Conservation (phyloP, 768 basidiomycete species). For the Lactarius psammicola region DNA sequence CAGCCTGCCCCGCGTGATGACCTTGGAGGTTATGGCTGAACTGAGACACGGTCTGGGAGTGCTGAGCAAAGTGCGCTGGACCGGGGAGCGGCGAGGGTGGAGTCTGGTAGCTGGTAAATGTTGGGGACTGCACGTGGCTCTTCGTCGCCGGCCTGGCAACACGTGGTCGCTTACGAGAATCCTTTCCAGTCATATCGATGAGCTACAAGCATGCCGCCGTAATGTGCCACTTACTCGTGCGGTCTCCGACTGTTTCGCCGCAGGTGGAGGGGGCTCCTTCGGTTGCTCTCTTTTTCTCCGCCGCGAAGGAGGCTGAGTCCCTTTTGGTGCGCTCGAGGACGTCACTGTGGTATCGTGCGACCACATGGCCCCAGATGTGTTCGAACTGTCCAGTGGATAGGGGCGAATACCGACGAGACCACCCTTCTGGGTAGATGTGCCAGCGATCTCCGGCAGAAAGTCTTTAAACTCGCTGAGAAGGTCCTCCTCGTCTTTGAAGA, state of each 20-base stretch:
- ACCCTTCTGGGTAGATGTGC: slow-evolving; percentile 42
- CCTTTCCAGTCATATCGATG: slow-evolving; percentile 15
- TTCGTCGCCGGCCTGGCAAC: slow-evolving; percentile 21
- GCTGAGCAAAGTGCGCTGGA: slow-evolving; percentile 19
- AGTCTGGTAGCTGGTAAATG: slow-evolving; percentile 26
- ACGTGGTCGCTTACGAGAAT: slow-evolving; percentile 28
- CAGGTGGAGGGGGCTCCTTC: slow-evolving; percentile 48
- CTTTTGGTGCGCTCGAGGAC: slow-evolving; percentile 21
- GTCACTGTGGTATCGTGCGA: slow-evolving; percentile 23
- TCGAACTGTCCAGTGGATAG: slow-evolving; percentile 42
- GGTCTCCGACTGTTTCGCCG: slow-evolving; percentile 15
- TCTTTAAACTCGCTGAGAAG: slow-evolving; percentile 78
- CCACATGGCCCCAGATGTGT: slow-evolving; percentile 34
- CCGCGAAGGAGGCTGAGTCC: slow-evolving; percentile 32
- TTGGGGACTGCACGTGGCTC: slow-evolving; percentile 27
- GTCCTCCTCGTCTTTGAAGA: slow-evolving; percentile 82
- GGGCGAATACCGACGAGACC: slow-evolving; percentile 50
- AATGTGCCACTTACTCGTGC: slow-evolving; percentile 17
- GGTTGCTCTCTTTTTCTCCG: slow-evolving; percentile 50
- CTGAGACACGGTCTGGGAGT: slow-evolving; percentile 14
- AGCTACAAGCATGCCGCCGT: not conserved
- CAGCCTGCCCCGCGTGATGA: slow-evolving; percentile 25
- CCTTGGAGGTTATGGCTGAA: slow-evolving; percentile 13
- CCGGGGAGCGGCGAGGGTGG: slow-evolving; percentile 28
- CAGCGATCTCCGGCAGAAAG: slow-evolving; percentile 68